Percentiles rank a stretch among this genome's conserved stretches.
Evolutionary conservation across 768 basidiomycete species (phyloP).

Genomic region (Termitomyces sp.): DNA sequence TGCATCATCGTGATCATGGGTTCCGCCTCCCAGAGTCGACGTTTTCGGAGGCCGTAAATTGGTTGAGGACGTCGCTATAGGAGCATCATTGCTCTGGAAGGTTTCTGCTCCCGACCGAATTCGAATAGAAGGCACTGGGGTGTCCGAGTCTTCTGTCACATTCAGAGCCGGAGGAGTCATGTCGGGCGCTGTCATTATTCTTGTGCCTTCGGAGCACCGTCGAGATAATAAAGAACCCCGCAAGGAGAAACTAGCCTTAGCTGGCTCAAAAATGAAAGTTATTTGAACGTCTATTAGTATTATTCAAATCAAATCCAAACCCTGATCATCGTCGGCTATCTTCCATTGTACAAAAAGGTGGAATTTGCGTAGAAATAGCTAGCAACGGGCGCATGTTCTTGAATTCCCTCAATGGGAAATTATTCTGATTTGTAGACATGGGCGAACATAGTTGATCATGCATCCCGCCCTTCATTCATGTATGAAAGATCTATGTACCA

Average conservation of each 20-base stretch:
- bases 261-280: conserved; percentile 1
- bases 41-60: conserved; percentile 10
- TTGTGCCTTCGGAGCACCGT: not conserved
- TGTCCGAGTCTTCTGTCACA: not conserved
- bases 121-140: conserved; percentile 1
- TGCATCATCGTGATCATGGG: conserved; percentile 40
- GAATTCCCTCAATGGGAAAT: no score
- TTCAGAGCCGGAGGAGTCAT: conserved; percentile 2
- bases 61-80: not conserved
- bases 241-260: not conserved
- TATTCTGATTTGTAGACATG: not conserved
- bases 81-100: not conserved
- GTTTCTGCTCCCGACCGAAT: not conserved
- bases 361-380: not conserved
- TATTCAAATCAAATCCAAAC: no score
- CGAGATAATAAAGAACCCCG: conserved; percentile 1
- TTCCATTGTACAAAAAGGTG: not conserved
- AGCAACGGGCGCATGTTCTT: not conserved
- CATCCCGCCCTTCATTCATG: no score
- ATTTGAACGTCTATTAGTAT: not conserved
- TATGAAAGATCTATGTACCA: not conserved
- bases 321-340: conserved; percentile 1
- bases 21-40: conserved; percentile 19
- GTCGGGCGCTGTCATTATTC: conserved; percentile 6
- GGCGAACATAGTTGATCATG: not conserved